Conservation (phyloP, 352 stramenopile species). For the Phytopythium helicoides region DNA sequence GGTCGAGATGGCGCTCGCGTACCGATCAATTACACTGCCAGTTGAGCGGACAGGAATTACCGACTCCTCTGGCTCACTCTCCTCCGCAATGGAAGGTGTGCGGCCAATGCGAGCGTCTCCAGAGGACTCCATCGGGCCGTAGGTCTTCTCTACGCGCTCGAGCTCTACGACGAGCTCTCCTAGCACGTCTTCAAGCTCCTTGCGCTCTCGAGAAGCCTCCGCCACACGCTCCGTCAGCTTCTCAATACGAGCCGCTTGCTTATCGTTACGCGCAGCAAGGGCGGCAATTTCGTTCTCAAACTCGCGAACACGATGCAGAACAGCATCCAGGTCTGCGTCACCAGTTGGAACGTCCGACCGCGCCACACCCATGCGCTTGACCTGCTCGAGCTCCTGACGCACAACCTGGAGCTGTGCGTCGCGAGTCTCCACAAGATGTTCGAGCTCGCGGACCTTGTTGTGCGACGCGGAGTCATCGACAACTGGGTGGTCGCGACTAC, state of each 20-base stretch:
- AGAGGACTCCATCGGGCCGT: conserved; percentile 9
- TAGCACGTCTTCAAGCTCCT: conserved; percentile 56
- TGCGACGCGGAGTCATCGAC: conserved; percentile 32
- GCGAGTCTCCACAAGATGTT: conserved; percentile 32
- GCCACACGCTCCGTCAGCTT: conserved; percentile 42
- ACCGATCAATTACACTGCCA: conserved; percentile 44
- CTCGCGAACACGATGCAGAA: conserved; percentile 44
- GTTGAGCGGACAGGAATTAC: neutral
- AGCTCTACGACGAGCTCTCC: conserved; percentile 66
- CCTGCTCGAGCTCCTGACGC: conserved; percentile 43
- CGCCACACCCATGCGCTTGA: too few species aligned
- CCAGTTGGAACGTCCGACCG: too few species aligned
- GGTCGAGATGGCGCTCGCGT: conserved; percentile 34
- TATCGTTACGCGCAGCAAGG: conserved; percentile 51
- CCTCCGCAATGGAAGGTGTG: conserved; percentile 19
- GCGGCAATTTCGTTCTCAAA: conserved; percentile 50
- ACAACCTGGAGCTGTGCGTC: conserved; percentile 42
- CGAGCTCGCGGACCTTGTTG: conserved; percentile 44
- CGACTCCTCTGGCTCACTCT: conserved; percentile 1
- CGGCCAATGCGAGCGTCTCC: conserved; percentile 10
- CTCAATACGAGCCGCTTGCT: conserved; percentile 52
- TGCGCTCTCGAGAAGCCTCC: conserved; percentile 42
- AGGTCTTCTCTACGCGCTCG: conserved; percentile 18
- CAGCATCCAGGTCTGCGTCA: conserved; percentile 17
- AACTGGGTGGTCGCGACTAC: conserved; percentile 60